These are phyloP conservation scores for Crataegus laevigata DNA, from an alignment of 306 rosid genomes.

Conservation along the genomic window DNA sequence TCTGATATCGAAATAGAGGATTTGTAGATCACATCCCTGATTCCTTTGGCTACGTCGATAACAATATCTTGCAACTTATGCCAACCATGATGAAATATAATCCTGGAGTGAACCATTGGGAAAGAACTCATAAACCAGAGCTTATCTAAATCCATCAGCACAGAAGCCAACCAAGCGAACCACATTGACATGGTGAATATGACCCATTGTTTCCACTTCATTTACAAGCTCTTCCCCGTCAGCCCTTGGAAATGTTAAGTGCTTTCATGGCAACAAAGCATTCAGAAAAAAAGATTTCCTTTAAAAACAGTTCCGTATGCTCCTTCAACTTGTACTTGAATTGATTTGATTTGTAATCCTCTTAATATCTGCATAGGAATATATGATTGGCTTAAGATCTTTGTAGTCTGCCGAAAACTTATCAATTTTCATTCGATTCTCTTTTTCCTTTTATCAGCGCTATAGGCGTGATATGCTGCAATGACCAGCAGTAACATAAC, in stretches of 20 bases:
- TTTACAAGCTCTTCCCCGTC: slow-evolving; percentile 2
- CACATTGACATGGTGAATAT: slow-evolving; percentile 31
- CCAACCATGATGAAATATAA: too few relatives aligned
- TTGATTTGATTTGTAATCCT: slow-evolving; percentile 20
- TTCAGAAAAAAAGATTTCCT: slow-evolving; percentile 16
- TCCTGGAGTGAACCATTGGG: too few relatives aligned
- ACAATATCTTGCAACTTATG: slow-evolving; percentile 20
- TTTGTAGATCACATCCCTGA: slow-evolving; percentile 22
- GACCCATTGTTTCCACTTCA: slow-evolving; percentile 28
- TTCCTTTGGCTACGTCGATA: slow-evolving; percentile 29
- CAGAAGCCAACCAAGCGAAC: slow-evolving; percentile 27
- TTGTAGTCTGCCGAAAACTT: too few relatives aligned
- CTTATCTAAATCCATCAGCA: slow-evolving; percentile 24
- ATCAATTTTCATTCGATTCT: too few relatives aligned
- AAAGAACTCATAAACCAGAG: too few relatives aligned
- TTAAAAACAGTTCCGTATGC: slow-evolving; percentile 27
- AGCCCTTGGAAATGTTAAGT: neutral
- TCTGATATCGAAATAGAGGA: slow-evolving; percentile 33
- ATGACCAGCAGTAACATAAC: too few relatives aligned
- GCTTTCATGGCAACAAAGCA: neutral
- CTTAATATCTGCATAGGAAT: too few relatives aligned
- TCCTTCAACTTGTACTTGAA: slow-evolving; percentile 25
- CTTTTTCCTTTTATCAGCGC: too few relatives aligned
- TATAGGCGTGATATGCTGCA: too few relatives aligned
- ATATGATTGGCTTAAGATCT: too few relatives aligned